Conservation (phyloP, 2,329 filamentous ascomycete species). For the Phaeosphaeriaceae sp. region DNA sequence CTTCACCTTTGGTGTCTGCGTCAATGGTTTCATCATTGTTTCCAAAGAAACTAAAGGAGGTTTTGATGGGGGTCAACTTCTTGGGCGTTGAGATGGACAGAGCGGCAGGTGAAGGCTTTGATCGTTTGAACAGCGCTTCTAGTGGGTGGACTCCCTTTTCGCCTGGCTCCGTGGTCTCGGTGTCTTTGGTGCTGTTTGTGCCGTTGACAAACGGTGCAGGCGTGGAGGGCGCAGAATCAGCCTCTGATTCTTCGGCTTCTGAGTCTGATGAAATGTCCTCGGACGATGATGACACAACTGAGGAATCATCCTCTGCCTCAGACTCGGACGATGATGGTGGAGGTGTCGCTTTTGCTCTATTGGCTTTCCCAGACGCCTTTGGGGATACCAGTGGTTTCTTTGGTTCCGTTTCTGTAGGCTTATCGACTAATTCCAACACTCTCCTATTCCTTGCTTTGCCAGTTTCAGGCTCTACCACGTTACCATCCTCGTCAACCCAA, state of each 20-base stretch:
- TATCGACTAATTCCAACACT: conserved; percentile 41
- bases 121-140: conserved; percentile 87
- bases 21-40: conserved; percentile 51
- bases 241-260: conserved; percentile 18
- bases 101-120: conserved; percentile 50
- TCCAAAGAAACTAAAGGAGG: conserved; percentile 80
- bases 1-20: conserved; percentile 50
- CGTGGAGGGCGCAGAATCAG: conserved; percentile 19
- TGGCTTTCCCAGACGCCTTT: conserved; percentile 21
- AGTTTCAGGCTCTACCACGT: conserved; percentile 69
- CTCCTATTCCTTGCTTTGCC: conserved; percentile 43
- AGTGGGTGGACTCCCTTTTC: conserved; percentile 74
- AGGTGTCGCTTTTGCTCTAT: conserved; percentile 31
- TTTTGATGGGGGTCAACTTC: conserved; percentile 54
- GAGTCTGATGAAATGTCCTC: conserved; percentile 35
- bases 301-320: conserved; percentile 36
- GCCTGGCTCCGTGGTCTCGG: conserved; percentile 21
- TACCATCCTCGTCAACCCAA: conserved; percentile 83
- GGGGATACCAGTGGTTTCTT: conserved; percentile 22
- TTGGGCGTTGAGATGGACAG: conserved; percentile 44
- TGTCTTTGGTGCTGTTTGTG: conserved; percentile 16
- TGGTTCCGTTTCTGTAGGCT: conserved; percentile 26
- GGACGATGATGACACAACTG: conserved; percentile 46
- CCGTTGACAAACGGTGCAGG: conserved; percentile 16
- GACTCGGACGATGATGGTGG: conserved; percentile 34